Evolutionary conservation across 1,284 basidiomycete genomes (phyloP), one percentile per base, ranked within the genome.

Genomic region (Apiotrichum veenhuisii): DNA sequence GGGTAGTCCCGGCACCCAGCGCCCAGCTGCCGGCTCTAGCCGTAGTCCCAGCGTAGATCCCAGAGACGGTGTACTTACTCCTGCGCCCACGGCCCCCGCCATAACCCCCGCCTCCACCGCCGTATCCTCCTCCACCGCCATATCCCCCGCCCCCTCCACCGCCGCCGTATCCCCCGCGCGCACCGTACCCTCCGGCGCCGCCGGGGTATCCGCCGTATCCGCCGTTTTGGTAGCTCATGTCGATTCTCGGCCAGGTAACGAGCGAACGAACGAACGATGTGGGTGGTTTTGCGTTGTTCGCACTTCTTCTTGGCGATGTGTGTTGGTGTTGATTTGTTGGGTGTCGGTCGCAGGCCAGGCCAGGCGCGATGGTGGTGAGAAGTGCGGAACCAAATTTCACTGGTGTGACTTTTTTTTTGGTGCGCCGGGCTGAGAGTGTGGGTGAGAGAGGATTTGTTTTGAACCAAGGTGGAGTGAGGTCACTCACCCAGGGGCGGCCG

Each of bases 211-310:
- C 63, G 50, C 61, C 57, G 44, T 54, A 64, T 33, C 46, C 46
- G 49, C 67, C 64, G 61, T 70, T 70, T 51, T 67, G 59, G 50
- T 62, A 73, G 65, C 64, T 73, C 69, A 73, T 71, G 30, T 14
- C 46, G 44, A 18, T 50, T 44, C 47, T 52, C 22, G 33, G 48
- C 47, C 20, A 25, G 10, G 27, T 3, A 23, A 11, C 20, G 25
- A 18, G 43, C 25, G 43, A 25, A 12, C 14, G 45, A 34, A 22
- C n/a, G 30, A 18, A 8, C 18, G 11, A 38, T 7, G 5, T 15
- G 36, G 7, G 17, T 14, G 36, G 15, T 37, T 8, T 7, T 20
- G 5, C 7, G 7, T 30, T 30, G 30, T 30, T 30, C 7, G 7
- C 30, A 7, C 7, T 30, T 7, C 5, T 7, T 30, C 7, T 30